Evolutionary conservation across 2,329 filamentous ascomycete species (phyloP).

Genomic region (Alternaria consortialis): DNA sequence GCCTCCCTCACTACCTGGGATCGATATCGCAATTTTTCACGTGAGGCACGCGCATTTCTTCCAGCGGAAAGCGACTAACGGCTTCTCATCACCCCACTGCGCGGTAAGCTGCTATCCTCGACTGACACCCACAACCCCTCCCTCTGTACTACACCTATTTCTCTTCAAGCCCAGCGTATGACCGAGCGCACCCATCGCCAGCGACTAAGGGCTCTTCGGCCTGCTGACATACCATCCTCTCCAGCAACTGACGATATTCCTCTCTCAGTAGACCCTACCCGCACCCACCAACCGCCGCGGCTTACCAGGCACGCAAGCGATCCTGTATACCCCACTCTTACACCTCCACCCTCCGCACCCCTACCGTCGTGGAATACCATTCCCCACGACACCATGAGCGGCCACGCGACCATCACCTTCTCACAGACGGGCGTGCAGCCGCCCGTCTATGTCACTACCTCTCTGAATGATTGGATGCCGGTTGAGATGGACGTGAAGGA

Average conservation of each 20-base stretch:
- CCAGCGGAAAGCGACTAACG: slow-evolving; percentile 12
- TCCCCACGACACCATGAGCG: slow-evolving; percentile 29
- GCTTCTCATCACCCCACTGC: not conserved
- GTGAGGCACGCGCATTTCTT: not conserved
- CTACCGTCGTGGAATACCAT: not conserved
- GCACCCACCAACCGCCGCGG: slow-evolving; percentile 11
- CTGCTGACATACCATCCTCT: slow-evolving; percentile 23
- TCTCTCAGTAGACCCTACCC: slow-evolving; percentile 25
- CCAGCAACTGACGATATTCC: slow-evolving; percentile 42
- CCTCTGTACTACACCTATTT: slow-evolving; percentile 25
- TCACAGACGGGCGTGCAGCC: slow-evolving; percentile 67
- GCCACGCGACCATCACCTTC: slow-evolving; percentile 67
- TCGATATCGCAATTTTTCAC: not conserved
- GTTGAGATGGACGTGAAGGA: slow-evolving; percentile 68
- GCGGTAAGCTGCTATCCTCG: slow-evolving; percentile 15
- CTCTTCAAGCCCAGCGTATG: slow-evolving; percentile 26
- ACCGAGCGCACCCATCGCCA: slow-evolving; percentile 28
- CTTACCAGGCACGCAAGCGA: slow-evolving; percentile 28
- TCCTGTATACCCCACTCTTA: slow-evolving; percentile 10
- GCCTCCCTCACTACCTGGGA: not conserved
- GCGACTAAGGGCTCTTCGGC: slow-evolving; percentile 27
- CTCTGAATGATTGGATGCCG: slow-evolving; percentile 73
- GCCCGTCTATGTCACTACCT: slow-evolving; percentile 75
- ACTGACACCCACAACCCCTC: slow-evolving; percentile 22
- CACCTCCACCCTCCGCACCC: not conserved